Base-by-base conservation (phyloP, 1,139 yeast genomes). In the Zygoascus sp. region DNA sequence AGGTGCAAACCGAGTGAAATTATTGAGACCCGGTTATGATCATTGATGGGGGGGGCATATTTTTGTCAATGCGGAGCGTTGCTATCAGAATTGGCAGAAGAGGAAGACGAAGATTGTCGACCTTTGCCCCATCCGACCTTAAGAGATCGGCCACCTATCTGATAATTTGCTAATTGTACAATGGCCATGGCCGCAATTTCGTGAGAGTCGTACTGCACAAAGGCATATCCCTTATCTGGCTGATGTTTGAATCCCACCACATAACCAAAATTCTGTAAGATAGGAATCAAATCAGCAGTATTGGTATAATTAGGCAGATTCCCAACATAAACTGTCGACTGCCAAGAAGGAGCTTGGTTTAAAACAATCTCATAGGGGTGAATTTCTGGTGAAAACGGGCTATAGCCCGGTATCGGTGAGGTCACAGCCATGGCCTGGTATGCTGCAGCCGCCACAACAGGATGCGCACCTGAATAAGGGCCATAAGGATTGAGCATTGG, bases 121-220 rank as follows among this genome's bases (percentile, higher is more conserved):
- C 56, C 83, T 61, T 79, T 84, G 44, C 95, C 96, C 96, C 96
- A 88, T 27, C 95, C 94, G 59, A 90, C 81, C 62, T 82, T 83
- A 61, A 88, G 68, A 27, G 85, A 83, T 62, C 95, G 76, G 20
- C 95, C 95, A 62, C 83, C 81, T 53, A 88, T 69, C 49, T 75
- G 75, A 58, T 79, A 77, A n/a, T 95, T 95, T 17, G 81, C 76
- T 53, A 88, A 71, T 59, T 85, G 92, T 22, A 83, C 84, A 58
- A 88, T 87, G 46, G 95, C 95, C 64, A 85, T 71, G 1, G 96
- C 95, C 3, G 96, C 96, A 53, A 87, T 73, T 59, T 87, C 95
- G 65, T 88, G 96, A 40, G 85, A 75, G 58, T 85, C 95, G 61
- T 82, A 87, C 66, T 83, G 83, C 52, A 85, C 92, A 71, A 88